Base-by-base conservation (phyloP, 2,329 filamentous ascomycete species). In the Fusarium nygamai region DNA sequence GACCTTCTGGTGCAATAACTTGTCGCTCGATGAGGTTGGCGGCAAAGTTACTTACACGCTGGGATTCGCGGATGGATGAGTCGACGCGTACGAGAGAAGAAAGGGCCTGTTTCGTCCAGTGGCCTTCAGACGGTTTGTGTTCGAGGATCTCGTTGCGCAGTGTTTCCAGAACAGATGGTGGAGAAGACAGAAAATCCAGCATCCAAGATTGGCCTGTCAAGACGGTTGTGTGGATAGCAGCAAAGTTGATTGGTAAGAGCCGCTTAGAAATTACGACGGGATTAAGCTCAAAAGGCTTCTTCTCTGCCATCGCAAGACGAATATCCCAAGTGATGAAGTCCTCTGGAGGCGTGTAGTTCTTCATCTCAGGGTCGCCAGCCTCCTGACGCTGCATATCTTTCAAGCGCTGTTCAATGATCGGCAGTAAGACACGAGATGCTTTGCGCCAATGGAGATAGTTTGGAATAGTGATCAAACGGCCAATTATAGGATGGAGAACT, bases 261-360 rank as follows among this genome's bases (percentile, higher is more conserved):
- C 87, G 83, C 69, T 86, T 84, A 5, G 87, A 86, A 22, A 91
- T 84, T 47, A 84, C 83, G 6, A 81, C 76, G 0, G 88, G 84
- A 31, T 86, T 80, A 29, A 88, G 82, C 64, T 90, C 87, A 14
- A 77, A 75, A 0, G 61, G 6, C 8, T 81, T 81, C 11, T 81
- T 82, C 61, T 90, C 88, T 2, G 81, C 81, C 39, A 80, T 80
- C 22, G 89, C 88, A 31, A 86, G 83, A 22, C 86, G 84, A 64
- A 91, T 88, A 51, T 84, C 82, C 89, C 89, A 91, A 10, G 86
- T 89, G 34, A 91, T 80, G 73, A 87, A 89, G 80, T 90, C 88
- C 54, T 90, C 88, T 0, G 88, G 87, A 12, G 86, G 83, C 8
- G 80, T 74, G 81, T 83, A 86, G 34, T 79, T 69, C 31, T 85